Evolutionary conservation across 495 filamentous ascomycete genomes (phyloP), one percentile per base, ranked within the genome.

Genomic region (Lichina pygmaea): DNA sequence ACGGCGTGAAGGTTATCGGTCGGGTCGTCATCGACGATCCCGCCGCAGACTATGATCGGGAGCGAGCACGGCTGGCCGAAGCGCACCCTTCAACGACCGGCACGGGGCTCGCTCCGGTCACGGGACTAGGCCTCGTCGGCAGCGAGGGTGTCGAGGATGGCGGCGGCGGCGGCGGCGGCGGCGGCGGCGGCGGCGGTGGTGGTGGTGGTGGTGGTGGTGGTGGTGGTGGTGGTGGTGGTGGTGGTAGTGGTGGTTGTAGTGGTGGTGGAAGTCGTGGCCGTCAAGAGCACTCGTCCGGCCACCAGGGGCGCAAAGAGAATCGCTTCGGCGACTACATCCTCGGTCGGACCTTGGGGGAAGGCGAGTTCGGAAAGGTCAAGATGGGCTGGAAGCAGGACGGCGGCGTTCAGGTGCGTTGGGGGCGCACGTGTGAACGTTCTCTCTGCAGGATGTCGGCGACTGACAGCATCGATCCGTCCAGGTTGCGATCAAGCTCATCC

Each of bases 281-380:
- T 24, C 82, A 92, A 51, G 83, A 92, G 53, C 78, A 86, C 60
- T 65, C 66, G 11, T 63, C 62, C 8, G 62, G 64, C 9, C 66
- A 71, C 42, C 48, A 54, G 37, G 57, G 60, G 12, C 53, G 60
- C 37, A 95, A 91, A 62, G 81, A 84, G 48, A 84, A 75, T 16
- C 80, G 75, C 11, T 95, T 95, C 56, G 91, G 89, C 36, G 81
- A 92, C 30, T 99, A 93, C 55, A 82, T 89, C 47, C 66, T 99
- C 8, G 89, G 89, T 6, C 84, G 93, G 53, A 94, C 86, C n/a
- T 75, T 99, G 31, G 89, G 89, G 43, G 89, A 95, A 63, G 89
- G 89, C 33, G 89, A 99, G 55, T 99, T 99, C 57, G 89, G 89
- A 44, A 99, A 99, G 56, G 89, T 99, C 52, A 95, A 94, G 59